Conservation (phyloP, 192 early-diverging fungal species). For the Entomortierella parvispora region DNA sequence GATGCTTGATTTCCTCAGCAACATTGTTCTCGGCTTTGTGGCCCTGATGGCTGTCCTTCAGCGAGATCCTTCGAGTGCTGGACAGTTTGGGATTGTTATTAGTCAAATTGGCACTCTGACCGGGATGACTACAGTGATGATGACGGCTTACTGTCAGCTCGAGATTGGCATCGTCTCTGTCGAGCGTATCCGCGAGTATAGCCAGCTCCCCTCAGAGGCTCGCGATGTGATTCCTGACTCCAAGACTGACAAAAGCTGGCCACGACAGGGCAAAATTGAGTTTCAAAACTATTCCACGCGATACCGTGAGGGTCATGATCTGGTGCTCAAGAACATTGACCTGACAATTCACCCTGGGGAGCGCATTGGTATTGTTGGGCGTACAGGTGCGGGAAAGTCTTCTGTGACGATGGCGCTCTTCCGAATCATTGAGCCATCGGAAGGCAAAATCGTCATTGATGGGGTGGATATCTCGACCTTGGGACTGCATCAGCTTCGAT, state of each 20-base stretch:
- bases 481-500: conserved; percentile 64
- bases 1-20: conserved; percentile 13
- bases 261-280: conserved; percentile 57
- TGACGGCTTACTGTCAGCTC: not conserved
- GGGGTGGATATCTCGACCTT: conserved; percentile 66
- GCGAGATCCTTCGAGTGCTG: not conserved
- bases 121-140: not conserved
- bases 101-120: conserved; percentile 4
- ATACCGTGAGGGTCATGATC: conserved; percentile 59
- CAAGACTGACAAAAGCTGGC: conserved; percentile 60
- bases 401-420: conserved; percentile 69
- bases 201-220: conserved; percentile 67
- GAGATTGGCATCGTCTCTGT: conserved; percentile 70
- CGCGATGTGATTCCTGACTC: conserved; percentile 26
- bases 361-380: conserved; percentile 67
- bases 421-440: conserved; percentile 71
- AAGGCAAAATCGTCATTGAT: conserved; percentile 61
- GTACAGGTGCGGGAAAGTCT: conserved; percentile 73
- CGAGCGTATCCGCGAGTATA: conserved; percentile 83
- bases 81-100: conserved; percentile 7
- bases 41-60: conserved; percentile 10
- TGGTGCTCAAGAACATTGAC: conserved; percentile 55
- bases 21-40: conserved; percentile 1
- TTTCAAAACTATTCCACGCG: conserved; percentile 58
- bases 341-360: conserved; percentile 61